Evolutionary conservation across 2,329 filamentous ascomycete species (phyloP).

Genomic region (Fusarium sp.): DNA sequence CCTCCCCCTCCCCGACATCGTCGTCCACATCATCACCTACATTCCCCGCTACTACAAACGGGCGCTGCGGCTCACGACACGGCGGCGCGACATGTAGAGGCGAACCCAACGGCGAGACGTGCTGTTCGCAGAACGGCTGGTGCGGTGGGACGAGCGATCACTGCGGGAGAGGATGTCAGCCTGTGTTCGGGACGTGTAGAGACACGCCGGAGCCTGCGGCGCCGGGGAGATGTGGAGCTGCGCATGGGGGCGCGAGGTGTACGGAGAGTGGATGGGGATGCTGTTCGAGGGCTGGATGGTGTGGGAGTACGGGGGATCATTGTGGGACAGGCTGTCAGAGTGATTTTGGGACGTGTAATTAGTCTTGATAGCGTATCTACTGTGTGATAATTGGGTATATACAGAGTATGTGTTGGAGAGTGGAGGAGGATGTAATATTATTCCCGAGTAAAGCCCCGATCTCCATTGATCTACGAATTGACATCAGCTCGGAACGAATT

Average conservation of each 20-base stretch:
- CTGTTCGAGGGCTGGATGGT: slow-evolving; percentile 46
- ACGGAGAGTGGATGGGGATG: slow-evolving; percentile 38
- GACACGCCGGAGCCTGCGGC: slow-evolving; percentile 20
- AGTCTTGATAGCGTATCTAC: not conserved
- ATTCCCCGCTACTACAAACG: slow-evolving; percentile 34
- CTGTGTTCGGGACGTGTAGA: slow-evolving; percentile 42
- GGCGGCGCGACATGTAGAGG: slow-evolving; percentile 32
- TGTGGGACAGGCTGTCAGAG: slow-evolving; percentile 51
- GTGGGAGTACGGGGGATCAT: slow-evolving; percentile 51
- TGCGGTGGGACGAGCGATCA: slow-evolving; percentile 52
- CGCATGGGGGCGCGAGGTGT: slow-evolving; percentile 36
- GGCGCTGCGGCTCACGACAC: slow-evolving; percentile 36
- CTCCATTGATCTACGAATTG: not conserved
- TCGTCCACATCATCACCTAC: slow-evolving; percentile 14
- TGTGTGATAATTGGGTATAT: not conserved
- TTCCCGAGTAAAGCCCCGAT: not conserved
- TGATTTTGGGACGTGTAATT: slow-evolving; percentile 41
- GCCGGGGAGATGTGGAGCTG: slow-evolving; percentile 41
- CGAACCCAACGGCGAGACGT: slow-evolving; percentile 26
- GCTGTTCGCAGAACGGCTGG: slow-evolving; percentile 38
- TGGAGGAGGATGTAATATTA: slow-evolving; percentile 8
- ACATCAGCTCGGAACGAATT: slow-evolving; percentile 1
- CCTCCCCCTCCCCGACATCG: not conserved
- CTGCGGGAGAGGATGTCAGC: slow-evolving; percentile 52
- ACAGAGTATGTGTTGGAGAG: not conserved